phyloP scores from a whole-genome alignment of 2,329 filamentous ascomycete species.

The Xylaria sp. region DNA sequence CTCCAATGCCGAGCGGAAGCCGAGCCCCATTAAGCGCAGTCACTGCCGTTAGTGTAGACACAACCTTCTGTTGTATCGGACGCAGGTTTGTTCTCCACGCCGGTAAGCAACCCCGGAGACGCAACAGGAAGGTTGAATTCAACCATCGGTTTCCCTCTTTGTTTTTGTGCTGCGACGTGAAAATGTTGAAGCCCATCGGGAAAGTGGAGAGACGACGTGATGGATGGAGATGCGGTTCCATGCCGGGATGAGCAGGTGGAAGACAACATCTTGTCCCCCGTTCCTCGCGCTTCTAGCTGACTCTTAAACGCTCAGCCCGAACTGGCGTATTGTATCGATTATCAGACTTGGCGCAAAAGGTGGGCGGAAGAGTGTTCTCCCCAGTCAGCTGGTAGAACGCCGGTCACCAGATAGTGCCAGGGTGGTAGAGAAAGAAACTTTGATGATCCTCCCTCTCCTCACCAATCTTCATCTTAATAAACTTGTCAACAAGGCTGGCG shows the following conservation, averaged over 20 bases:
- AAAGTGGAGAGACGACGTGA: neutral
- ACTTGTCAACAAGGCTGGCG: no score
- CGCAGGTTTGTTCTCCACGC: neutral
- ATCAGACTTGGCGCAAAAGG: neutral
- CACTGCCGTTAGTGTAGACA: neutral
- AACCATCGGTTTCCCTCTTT: neutral
- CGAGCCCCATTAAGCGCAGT: no score
- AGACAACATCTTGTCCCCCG: neutral
- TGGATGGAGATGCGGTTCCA: neutral
- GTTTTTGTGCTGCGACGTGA: no score
- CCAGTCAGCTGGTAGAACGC: neutral
- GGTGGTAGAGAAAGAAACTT: no score
- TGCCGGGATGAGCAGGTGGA: neutral
- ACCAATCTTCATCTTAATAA: no score
- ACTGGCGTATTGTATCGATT: neutral
- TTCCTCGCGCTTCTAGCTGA: neutral
- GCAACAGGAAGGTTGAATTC: neutral
- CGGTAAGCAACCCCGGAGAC: neutral
- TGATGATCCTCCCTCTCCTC: no score
- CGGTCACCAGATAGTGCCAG: no score
- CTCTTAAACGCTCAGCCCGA: neutral
- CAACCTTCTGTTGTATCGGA: neutral
- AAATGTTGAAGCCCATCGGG: neutral
- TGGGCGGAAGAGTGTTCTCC: neutral
- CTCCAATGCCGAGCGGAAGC: neutral